Evolutionary conservation across 192 early-diverging fungal genomes (phyloP).

Genomic region (Chytriomyces sp.): DNA sequence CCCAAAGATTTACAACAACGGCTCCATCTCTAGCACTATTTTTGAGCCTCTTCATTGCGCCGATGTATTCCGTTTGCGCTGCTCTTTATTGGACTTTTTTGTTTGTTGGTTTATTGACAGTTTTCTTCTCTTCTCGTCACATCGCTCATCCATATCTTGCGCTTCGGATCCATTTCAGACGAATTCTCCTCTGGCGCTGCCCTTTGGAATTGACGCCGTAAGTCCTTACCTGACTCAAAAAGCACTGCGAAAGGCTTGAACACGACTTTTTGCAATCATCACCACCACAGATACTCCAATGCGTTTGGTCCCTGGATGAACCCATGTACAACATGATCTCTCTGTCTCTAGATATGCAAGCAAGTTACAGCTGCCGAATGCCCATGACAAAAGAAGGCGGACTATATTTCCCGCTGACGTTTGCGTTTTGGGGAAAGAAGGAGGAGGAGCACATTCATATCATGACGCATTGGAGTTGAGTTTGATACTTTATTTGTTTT

Average conservation of each 20-base stretch:
- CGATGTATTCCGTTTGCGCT: conserved; percentile 18
- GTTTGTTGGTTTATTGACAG: neutral
- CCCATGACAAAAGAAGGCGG: conserved; percentile 34
- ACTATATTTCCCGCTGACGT: conserved; percentile 32
- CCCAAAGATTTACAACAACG: conserved; percentile 30
- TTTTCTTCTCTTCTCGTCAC: neutral
- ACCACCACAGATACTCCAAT: conserved; percentile 24
- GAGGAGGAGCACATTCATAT: conserved; percentile 36
- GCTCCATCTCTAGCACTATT: conserved; percentile 11
- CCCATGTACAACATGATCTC: conserved; percentile 27
- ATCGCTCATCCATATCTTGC: neutral
- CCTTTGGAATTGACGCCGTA: conserved; percentile 33
- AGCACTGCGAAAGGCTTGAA: neutral
- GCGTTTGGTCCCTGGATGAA: conserved; percentile 26
- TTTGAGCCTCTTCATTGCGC: conserved; percentile 32
- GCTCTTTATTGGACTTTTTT: neutral
- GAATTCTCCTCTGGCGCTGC: conserved; percentile 29
- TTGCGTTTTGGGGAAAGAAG: conserved; percentile 38
- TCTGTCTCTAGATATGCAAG: conserved; percentile 22
- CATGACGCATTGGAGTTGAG: conserved; percentile 38
- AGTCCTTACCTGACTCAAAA: neutral
- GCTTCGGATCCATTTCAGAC: neutral
- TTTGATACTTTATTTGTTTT: conserved; percentile 12
- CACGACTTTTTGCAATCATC: neutral
- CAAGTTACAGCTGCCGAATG: conserved; percentile 27